A percentile compares a stretch with the other conserved stretches of the same genome.
phyloP scores from a whole-genome alignment of 2,329 filamentous ascomycete species.

The Arthrobotrys conoides region DNA sequence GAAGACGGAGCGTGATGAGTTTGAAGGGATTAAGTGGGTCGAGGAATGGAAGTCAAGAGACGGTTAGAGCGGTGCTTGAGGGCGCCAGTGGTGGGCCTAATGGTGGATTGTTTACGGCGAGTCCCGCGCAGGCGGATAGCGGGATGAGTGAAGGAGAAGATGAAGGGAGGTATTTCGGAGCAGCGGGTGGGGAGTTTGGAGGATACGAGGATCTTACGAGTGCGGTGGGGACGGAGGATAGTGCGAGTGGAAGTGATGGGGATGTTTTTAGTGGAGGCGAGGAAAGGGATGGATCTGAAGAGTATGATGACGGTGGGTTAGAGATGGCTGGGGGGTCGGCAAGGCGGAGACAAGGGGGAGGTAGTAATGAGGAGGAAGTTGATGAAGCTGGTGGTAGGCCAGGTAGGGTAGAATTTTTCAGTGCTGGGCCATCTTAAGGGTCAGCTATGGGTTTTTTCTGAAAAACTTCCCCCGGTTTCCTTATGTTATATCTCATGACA shows the following conservation, averaged over 20 bases:
- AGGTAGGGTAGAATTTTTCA: conserved; percentile 51
- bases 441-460: not conserved
- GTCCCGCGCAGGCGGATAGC: conserved; percentile 28
- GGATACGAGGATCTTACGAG: conserved; percentile 51
- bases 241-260: conserved; percentile 48
- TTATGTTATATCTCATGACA: not conserved
- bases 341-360: not conserved
- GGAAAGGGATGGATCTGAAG: conserved; percentile 22
- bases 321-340: conserved; percentile 38
- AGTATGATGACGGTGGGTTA: conserved; percentile 36
- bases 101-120: conserved; percentile 24
- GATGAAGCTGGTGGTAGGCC: conserved; percentile 38
- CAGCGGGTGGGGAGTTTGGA: conserved; percentile 54
- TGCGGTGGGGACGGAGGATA: conserved; percentile 51
- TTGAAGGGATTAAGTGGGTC: conserved; percentile 39
- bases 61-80: conserved; percentile 33
- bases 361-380: not conserved
- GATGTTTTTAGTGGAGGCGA: conserved; percentile 55
- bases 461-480: conserved; percentile 2
- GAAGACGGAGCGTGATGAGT: conserved; percentile 47
- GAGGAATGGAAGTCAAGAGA: conserved; percentile 54
- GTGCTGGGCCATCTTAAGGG: conserved; percentile 34
- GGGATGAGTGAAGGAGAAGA: conserved; percentile 43
- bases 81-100: not conserved
- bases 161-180: conserved; percentile 44